Percentiles rank a stretch among this genome's conserved stretches.
These are phyloP conservation scores for Insectozyma bohioensis DNA, from an alignment of 1,139 yeast species.

Conservation along the genomic window DNA sequence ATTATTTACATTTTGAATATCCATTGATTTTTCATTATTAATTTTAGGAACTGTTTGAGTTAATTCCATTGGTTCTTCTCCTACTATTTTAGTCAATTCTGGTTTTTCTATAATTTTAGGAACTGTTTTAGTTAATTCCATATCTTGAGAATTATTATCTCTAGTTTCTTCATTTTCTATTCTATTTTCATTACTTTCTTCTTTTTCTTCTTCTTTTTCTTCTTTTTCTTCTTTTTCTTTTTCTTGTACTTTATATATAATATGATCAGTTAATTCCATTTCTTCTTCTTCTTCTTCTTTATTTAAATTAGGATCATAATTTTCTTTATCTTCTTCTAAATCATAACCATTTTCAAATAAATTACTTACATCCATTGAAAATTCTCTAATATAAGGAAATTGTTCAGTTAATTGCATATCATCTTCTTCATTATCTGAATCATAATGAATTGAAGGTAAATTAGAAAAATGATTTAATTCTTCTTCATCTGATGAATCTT, in stretches of 20 bases:
- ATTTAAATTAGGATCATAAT: conserved; percentile 1
- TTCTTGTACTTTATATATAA: not conserved
- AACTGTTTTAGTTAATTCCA: conserved; percentile 18
- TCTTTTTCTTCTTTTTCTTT: conserved; percentile 1
- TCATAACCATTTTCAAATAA: not conserved
- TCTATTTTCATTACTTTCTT: not conserved
- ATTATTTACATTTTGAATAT: too few species aligned
- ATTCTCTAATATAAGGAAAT: too few species aligned
- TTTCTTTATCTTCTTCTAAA: not conserved
- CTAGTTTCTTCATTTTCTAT: not conserved
- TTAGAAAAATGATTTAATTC: conserved; percentile 9
- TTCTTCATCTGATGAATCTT: conserved; percentile 20
- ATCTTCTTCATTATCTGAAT: conserved; percentile 5
- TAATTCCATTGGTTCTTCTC: conserved; percentile 7
- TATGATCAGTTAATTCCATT: conserved; percentile 18
- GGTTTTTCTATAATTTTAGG: conserved; percentile 3
- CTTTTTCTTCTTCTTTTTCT: conserved; percentile 3
- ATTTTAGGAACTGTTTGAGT: conserved; percentile 1
- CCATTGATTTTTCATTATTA: not conserved
- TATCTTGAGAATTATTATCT: conserved; percentile 12
- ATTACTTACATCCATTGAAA: conserved; percentile 6
- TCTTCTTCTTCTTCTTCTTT: conserved; percentile 5
- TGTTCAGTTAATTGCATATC: conserved; percentile 7
- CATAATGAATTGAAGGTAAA: conserved; percentile 2
- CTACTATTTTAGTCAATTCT: not conserved